Evolutionary conservation across 352 stramenopile species (phyloP), one percentile per base, ranked within the genome.

Genomic region (Pythium dissimile): DNA sequence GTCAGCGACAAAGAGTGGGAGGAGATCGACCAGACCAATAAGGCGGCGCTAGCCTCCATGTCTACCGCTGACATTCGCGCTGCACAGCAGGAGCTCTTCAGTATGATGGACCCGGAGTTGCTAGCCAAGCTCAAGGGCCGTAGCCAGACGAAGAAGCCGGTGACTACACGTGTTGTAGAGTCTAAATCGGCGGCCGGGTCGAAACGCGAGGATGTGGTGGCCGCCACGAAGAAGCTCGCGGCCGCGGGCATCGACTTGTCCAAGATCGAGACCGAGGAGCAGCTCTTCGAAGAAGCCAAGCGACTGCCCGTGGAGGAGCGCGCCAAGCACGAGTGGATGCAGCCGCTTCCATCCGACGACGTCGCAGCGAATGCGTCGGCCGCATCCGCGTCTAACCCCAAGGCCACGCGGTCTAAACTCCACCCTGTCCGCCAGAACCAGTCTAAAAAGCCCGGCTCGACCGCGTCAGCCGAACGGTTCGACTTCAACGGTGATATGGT

Each of bases 281-380:
- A 92, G 16, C 55, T 94, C 8, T 61, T 73, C 18, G 58, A 62
- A 15, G 72, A 82, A 26, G 45, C 70, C 1, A 62, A 77, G 31
- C 42, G 72, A 13, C 56, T 94, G 15, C 75, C 84, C 0, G 43
- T 71, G 0, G 84, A 94, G 50, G 82, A 94, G 52, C 73, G 81
- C 1, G 75, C 76, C 16, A 94, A 94, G 54, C 68, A 89, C 44
- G 75, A 79, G 48, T 94, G 84, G 84, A 94, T 89, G 46, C 64
- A 78, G 32, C 61, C 58, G 0, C 51, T 71, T 1, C 15, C 55
- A 0, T 18, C 53, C 15, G n/a, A 26, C 3, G n/a, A 11, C 23
- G 11, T 16, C 24, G 44, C 18, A 18, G 49, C 26, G 4, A 15
- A 49, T 30, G 16, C 20, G 42, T 20, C 21, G 12, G 12, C 27